Base-by-base conservation (phyloP, 2,329 filamentous ascomycete species). In the Fusarium lyarnte region DNA sequence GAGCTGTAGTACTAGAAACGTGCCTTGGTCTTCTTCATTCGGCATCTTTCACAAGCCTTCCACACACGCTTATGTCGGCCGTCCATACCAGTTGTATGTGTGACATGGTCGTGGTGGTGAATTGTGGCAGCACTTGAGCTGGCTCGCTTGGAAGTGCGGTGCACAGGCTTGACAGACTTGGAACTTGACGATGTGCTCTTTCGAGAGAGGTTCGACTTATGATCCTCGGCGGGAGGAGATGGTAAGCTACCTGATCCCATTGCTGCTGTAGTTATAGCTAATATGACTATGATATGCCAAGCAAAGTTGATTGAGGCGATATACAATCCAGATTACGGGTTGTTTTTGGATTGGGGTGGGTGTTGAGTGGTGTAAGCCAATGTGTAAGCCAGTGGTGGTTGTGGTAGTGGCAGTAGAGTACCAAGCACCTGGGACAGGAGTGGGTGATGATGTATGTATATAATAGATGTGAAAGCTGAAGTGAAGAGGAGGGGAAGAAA, bases 21-120 rank as follows among this genome's bases (percentile, higher is more conserved):
- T 81, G 89, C 89, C 88, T 91, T 91, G 59, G 89, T 91, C 84
- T 91, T 91, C 85, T 91, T 91, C 88, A 91, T 91, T 72, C 89
- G 84, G 83, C 89, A 91, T 73, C 89, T 83, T 81, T 91, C 89
- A 72, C 89, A 91, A 23, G 89, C 89, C 78, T 91, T 91, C 89
- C 89, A 91, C 60, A 91, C 89, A 73, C 89, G 84, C 83, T 91
- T 91, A 77, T 91, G 88, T 70, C 89, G 84, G 52, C 85, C 86
- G 72, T 90, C 88, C 72, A 86, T 82, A 43, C 81, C 81, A 62
- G 76, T 69, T 49, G 72, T 76, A 59, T 81, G 77, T 45, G 78
- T 67, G 46, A 79, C 63, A 65, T 82, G 79, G 57, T 84, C 81
- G 58, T 84, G 82, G 66, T 83, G 81, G 65, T 81, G 81, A 45